Evolutionary conservation across 2,329 filamentous ascomycete genomes (phyloP).

Genomic region (Gnomoniopsis smithogilvyi): DNA sequence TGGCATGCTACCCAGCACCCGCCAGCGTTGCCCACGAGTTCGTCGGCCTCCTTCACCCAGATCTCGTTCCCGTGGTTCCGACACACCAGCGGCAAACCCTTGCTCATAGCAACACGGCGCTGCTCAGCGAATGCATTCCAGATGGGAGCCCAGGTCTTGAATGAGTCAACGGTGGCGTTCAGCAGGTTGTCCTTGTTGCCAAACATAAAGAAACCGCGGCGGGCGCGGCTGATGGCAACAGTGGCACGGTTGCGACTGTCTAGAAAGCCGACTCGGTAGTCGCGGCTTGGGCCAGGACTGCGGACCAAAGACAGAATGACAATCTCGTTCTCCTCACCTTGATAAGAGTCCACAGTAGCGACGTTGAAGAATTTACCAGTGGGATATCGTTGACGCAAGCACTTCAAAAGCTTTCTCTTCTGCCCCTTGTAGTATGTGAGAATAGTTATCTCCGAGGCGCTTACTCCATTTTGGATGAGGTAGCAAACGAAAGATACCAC

Average conservation of each 20-base stretch:
- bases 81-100: constrained; percentile 62
- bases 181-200: constrained; percentile 63
- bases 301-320: constrained; percentile 78
- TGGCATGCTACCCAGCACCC: constrained; percentile 49
- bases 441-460: constrained; percentile 64
- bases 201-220: constrained; percentile 79
- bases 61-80: constrained; percentile 51
- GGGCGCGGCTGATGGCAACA: constrained; percentile 65
- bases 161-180: constrained; percentile 39
- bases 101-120: constrained; percentile 26
- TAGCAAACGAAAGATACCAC: constrained; percentile 70
- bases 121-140: constrained; percentile 49
- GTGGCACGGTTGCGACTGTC: constrained; percentile 57
- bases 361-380: constrained; percentile 49
- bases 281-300: constrained; percentile 48
- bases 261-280: constrained; percentile 67
- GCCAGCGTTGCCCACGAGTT: constrained; percentile 48
- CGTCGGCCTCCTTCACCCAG: constrained; percentile 47
- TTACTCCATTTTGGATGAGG: constrained; percentile 64
- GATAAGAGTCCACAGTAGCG: constrained; percentile 82
- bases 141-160: constrained; percentile 39
- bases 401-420: constrained; percentile 57
- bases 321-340: constrained; percentile 87
- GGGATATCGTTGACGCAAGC: constrained; percentile 35
- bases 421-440: constrained; percentile 90